Base-by-base conservation (phyloP, 371 early-diverging fungal species). In the Lichtheimia ornata region DNA sequence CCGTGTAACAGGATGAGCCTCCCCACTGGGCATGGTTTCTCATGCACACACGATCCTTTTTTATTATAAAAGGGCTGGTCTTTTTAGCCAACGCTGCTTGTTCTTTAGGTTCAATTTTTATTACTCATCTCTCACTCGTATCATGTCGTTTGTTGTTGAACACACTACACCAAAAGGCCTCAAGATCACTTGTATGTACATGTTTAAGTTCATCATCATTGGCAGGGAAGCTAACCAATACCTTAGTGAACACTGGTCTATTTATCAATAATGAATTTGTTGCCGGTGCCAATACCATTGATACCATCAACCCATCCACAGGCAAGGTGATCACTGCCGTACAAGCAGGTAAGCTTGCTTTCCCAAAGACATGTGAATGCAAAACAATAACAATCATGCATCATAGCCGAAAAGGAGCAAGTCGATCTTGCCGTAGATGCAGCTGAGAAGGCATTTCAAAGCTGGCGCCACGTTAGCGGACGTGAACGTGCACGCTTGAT, bases 201-300 rank as follows among this genome's bases (percentile, higher is more conserved):
- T 11, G 17, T 12, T 4, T 20, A 50, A 0, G 22, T n/a, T 5
- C 35, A 20, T 5, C 4, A n/a, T 44, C 13, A 9, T 9, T 45
- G 6, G 18, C 14, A 27, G 5, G 15, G 14, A 14, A 30, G 13
- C 27, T 15, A 12, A 18, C 20, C 17, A 49, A 15, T 22, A 9
- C n/a, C 27, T 30, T 59, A 79, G 80, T 79, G 53, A 67, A 79
- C 62, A 83, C 82, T 43, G 81, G 81, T 63, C 62, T 83, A n/a
- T 81, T 83, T 65, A 83, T 83, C 54, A 81, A 83, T 62, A 81
- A 81, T 60, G 71, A 83, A 47, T 83, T 81, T 28, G 76, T 83
- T 44, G 65, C 56, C 17, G 72, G 77, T 62, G 71, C 69, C 5
- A 63, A 58, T 27, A 70, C 74, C 22, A 67, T 83, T 66, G 81